phyloP scores from a whole-genome alignment of 257 asterid species.

The Lithospermum erythrorhizon region DNA sequence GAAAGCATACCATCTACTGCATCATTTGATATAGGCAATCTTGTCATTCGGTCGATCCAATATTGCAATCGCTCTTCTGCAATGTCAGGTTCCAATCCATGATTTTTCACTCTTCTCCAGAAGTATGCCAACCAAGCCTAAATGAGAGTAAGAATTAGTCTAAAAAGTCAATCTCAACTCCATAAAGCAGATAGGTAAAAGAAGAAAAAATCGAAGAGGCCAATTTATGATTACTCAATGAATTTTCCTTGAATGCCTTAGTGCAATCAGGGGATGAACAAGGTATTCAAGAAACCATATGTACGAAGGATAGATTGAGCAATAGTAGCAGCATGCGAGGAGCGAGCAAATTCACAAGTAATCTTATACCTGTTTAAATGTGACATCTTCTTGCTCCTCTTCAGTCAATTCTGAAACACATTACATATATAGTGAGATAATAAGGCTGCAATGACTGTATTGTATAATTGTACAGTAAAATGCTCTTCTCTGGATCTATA shows the following conservation, averaged over 20 bases:
- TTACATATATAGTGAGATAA: neutral
- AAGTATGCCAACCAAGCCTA: conserved; percentile 79
- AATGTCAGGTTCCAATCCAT: conserved; percentile 62
- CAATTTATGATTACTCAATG: no score
- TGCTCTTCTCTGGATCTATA: no score
- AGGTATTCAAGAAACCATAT: no score
- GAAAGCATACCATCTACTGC: conserved; percentile 60
- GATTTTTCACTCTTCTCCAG: conserved; percentile 76
- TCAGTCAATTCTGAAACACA: conserved; percentile 51
- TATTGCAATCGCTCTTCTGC: conserved; percentile 63
- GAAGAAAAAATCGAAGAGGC: no score
- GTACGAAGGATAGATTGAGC: neutral
- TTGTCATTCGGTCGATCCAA: conserved; percentile 60
- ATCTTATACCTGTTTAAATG: conserved; percentile 51
- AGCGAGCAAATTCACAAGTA: neutral
- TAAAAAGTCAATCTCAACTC: neutral
- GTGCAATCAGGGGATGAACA: neutral
- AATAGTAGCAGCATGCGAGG: neutral
- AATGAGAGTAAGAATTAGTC: neutral
- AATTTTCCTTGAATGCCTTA: no score
- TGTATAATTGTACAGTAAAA: neutral
- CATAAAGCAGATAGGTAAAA: neutral
- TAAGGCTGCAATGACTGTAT: neutral
- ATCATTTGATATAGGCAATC: conserved; percentile 50
- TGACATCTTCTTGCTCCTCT: conserved; percentile 70